phyloP scores from a whole-genome alignment of 306 rosid species.

The Cicer pinnatifidum region DNA sequence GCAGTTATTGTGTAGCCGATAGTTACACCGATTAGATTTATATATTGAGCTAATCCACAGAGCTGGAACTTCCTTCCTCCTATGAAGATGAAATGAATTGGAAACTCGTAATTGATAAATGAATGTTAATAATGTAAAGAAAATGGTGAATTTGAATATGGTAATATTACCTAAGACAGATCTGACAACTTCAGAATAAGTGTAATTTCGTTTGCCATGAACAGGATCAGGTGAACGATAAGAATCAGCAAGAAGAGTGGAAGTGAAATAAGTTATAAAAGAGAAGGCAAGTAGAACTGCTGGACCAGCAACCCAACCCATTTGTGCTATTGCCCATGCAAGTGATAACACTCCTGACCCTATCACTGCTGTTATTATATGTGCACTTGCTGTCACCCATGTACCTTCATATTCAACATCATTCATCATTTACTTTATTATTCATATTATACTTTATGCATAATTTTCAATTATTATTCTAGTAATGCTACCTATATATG shows the following conservation, averaged over 20 bases:
- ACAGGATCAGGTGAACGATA: slow-evolving; percentile 88
- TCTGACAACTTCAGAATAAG: slow-evolving; percentile 84
- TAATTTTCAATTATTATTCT: no score
- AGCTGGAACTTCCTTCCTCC: slow-evolving; percentile 84
- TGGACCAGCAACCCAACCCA: slow-evolving; percentile 96
- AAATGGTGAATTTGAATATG: not conserved
- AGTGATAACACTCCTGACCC: slow-evolving; percentile 95
- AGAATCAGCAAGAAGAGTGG: slow-evolving; percentile 87
- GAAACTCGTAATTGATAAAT: not conserved
- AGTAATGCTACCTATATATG: no score
- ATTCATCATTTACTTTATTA: no score
- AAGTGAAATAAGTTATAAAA: slow-evolving; percentile 83
- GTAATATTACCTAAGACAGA: slow-evolving; percentile 51
- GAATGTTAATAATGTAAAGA: no score
- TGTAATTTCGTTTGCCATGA: slow-evolving; percentile 83
- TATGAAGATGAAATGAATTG: slow-evolving; percentile 19
- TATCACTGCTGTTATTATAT: slow-evolving; percentile 93
- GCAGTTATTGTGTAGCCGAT: slow-evolving; percentile 97
- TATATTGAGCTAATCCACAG: slow-evolving; percentile 91
- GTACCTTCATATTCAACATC: slow-evolving; percentile 59
- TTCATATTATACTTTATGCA: no score
- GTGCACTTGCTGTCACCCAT: slow-evolving; percentile 97
- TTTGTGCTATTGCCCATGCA: slow-evolving; percentile 92
- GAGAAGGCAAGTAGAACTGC: slow-evolving; percentile 84
- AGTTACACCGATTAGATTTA: slow-evolving; percentile 78